Evolutionary conservation across 345 rosid genomes (phyloP).

Genomic region (Pseudoturritis turrita): DNA sequence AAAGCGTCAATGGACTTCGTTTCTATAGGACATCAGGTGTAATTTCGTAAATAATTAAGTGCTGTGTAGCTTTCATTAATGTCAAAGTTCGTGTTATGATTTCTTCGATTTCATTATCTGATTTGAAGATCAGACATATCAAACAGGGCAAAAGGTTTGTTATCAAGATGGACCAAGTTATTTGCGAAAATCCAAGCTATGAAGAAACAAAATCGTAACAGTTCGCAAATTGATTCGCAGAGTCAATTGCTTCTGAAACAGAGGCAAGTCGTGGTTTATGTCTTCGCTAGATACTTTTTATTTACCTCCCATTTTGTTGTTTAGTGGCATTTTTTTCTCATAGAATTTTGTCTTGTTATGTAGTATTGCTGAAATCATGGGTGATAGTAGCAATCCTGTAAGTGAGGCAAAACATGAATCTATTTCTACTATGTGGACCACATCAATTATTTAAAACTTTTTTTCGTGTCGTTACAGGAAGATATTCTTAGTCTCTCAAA

Average conservation of each 20-base stretch:
- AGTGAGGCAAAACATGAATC: constrained; percentile 31
- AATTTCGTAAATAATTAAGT: constrained; percentile 25
- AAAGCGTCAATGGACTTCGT: constrained; percentile 75
- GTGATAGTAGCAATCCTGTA: constrained; percentile 56
- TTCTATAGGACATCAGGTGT: constrained; percentile 86
- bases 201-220: constrained; percentile 66
- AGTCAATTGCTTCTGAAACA: constrained; percentile 70
- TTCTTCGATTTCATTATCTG: constrained; percentile 74
- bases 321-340: constrained; percentile 25
- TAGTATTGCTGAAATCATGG: constrained; percentile 86
- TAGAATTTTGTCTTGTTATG: constrained; percentile 23
- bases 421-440: neutral
- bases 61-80: neutral
- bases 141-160: constrained; percentile 90
- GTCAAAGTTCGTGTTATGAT: constrained; percentile 26
- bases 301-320: neutral
- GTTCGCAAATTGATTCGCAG: constrained; percentile 49
- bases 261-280: constrained; percentile 51
- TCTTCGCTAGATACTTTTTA: neutral
- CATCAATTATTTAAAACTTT: constrained; percentile 13
- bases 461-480: constrained; percentile 47
- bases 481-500: constrained; percentile 43
- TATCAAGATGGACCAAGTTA: constrained; percentile 89
- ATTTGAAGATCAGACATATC: constrained; percentile 99
- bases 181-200: constrained; percentile 68